Percentiles rank a stretch among this genome's conserved stretches.
Evolutionary conservation across 2,329 filamentous ascomycete species (phyloP).

Genomic region (Aspergillus aculeatus): DNA sequence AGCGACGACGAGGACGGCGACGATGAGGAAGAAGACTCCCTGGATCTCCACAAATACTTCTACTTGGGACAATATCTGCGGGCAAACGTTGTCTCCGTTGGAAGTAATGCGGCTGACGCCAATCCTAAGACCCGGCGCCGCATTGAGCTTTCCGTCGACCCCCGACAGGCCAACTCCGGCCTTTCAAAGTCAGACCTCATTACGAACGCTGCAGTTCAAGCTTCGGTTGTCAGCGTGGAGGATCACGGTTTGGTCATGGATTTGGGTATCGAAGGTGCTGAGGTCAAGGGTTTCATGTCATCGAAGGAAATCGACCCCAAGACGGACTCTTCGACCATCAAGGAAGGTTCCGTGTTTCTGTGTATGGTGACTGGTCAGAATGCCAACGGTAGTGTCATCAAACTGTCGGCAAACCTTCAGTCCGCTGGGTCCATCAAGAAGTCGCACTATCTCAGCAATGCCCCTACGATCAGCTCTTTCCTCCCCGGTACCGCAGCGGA

Average conservation of each 20-base stretch:
- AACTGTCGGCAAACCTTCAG: conserved; percentile 73
- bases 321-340: conserved; percentile 65
- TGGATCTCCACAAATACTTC: conserved; percentile 76
- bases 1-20: conserved; percentile 54
- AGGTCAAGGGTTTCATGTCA: conserved; percentile 77
- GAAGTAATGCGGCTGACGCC: conserved; percentile 50
- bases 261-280: conserved; percentile 67
- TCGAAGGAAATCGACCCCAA: conserved; percentile 73
- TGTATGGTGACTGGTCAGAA: conserved; percentile 76
- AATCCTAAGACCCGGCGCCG: conserved; percentile 70
- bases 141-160: conserved; percentile 84
- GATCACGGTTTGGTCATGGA: conserved; percentile 96
- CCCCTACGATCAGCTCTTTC: conserved; percentile 85
- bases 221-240: conserved; percentile 85
- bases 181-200: conserved; percentile 72
- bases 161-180: conserved; percentile 73
- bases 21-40: conserved; percentile 49
- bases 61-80: conserved; percentile 83
- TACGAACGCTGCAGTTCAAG: conserved; percentile 76
- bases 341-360: conserved; percentile 80
- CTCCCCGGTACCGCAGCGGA: conserved; percentile 89
- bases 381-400: conserved; percentile 77
- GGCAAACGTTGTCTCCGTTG: conserved; percentile 76
- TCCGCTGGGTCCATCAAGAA: conserved; percentile 68
- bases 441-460: conserved; percentile 66